A percentile compares a stretch with the other conserved stretches of the same genome.
These are phyloP conservation scores for Xylaria nigripes DNA, from an alignment of 495 filamentous ascomycete genomes.

Conservation along the genomic window DNA sequence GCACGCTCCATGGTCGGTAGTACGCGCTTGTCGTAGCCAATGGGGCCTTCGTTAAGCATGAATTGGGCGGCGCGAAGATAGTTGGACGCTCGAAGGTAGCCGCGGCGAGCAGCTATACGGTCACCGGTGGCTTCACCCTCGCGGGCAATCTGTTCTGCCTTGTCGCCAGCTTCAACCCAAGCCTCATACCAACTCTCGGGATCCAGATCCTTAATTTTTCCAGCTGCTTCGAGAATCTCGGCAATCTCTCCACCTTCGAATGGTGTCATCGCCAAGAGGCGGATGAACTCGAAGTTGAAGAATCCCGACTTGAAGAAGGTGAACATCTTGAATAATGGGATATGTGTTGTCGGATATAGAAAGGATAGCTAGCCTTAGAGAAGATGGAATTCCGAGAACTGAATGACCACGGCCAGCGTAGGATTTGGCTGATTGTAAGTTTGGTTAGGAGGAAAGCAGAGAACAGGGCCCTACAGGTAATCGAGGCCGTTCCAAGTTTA, in stretches of 20 bases:
- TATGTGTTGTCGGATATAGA: too few relatives aligned
- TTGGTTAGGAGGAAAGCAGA: too few relatives aligned
- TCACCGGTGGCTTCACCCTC: constrained; percentile 42
- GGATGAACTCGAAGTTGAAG: constrained; percentile 34
- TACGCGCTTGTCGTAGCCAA: constrained; percentile 13
- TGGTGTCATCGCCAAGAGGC: constrained; percentile 25
- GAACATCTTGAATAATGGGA: too few relatives aligned
- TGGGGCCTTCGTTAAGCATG: neutral
- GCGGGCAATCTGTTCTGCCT: constrained; percentile 28
- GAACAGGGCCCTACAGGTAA: too few relatives aligned
- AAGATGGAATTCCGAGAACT: too few relatives aligned
- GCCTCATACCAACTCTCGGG: constrained; percentile 28
- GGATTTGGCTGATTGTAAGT: too few relatives aligned
- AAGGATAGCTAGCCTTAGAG: too few relatives aligned
- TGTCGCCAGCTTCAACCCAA: constrained; percentile 13
- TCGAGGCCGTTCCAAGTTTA: too few relatives aligned
- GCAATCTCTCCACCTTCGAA: constrained; percentile 25
- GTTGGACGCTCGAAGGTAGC: constrained; percentile 26
- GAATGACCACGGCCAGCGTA: too few relatives aligned
- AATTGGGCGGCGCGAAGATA: constrained; percentile 17
- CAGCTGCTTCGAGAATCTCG: constrained; percentile 26
- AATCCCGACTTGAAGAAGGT: neutral
- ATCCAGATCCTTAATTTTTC: constrained; percentile 26
- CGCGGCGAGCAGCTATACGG: constrained; percentile 13
- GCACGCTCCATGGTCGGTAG: constrained; percentile 13